Conservation (phyloP, 805 yeast species). For the Hanseniaspora mollemarum region DNA sequence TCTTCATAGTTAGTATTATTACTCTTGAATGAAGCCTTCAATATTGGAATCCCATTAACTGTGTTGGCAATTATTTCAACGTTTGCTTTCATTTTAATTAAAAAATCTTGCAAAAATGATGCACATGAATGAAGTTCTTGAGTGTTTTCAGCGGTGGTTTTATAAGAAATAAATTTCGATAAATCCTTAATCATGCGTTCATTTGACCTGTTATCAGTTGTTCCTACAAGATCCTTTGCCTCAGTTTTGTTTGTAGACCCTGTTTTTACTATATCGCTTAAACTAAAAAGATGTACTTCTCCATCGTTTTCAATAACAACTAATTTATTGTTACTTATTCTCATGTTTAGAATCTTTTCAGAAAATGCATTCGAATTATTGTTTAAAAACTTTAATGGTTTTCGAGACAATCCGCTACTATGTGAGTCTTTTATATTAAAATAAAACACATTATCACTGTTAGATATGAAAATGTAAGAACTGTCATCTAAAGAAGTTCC, state of each 20-base stretch:
- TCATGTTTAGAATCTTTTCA: slow-evolving; percentile 7
- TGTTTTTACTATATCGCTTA: not conserved
- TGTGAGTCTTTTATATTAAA: not conserved
- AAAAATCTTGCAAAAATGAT: slow-evolving; percentile 49
- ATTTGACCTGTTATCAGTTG: not conserved
- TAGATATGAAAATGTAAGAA: slow-evolving; percentile 48
- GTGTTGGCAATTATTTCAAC: slow-evolving; percentile 24
- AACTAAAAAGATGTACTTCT: not conserved
- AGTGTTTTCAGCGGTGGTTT: slow-evolving; percentile 9
- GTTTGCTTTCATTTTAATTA: slow-evolving; percentile 52
- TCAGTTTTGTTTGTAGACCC: not conserved
- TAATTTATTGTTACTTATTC: not conserved
- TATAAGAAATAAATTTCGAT: slow-evolving; percentile 7
- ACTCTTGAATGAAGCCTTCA: slow-evolving; percentile 58
- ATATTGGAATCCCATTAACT: slow-evolving; percentile 63
- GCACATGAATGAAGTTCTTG: slow-evolving; percentile 66
- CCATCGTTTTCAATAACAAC: slow-evolving; percentile 13
- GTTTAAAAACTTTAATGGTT: not conserved
- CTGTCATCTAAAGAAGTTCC: slow-evolving; percentile 28
- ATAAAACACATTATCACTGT: slow-evolving; percentile 4
- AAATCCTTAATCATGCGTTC: slow-evolving; percentile 10
- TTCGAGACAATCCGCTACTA: not conserved
- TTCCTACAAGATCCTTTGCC: not conserved
- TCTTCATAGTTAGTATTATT: not conserved
- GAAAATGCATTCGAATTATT: not conserved